Base-by-base conservation (phyloP, 208 protist species). In the Willaertia magna region DNA sequence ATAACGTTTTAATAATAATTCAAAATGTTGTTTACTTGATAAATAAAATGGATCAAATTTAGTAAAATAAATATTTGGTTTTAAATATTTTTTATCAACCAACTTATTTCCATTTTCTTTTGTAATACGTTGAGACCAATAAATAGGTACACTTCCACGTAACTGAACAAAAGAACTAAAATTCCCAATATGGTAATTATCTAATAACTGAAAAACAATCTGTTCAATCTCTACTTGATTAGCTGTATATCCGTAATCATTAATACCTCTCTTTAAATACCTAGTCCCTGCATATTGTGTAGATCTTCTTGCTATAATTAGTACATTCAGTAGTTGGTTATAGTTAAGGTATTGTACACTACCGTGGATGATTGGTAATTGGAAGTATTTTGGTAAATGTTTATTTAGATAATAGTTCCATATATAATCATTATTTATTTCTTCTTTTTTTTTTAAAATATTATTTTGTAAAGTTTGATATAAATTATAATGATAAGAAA, bases 401-500 rank as follows among this genome's bases (percentile, higher is more conserved):
- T 89, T 11, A 83, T 87, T 48, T 16, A 96, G 87, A 84, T 93
- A 95, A 48, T 92, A 90, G 86, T 96, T 96, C 93, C 94, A 96
- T 51, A 93, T 90, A 85, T 91, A 96, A 34, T 40, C 16, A 48
- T 26, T 39, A 0, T 39, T 55, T 30, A 26, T 18, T 44, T 75
- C 30, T 22, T 87, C 78, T 55, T 26, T 85, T 18, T 44, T 12
- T 2, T 14, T 14, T 1, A 44, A 22, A 42, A 85, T 75, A 88
- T 98, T 98, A 18, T 87, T 89, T 89, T 99, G 96, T 43, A 99
- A 89, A 16, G 95, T 95, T 87, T 96, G 92, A 1, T 95, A 96
- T 1, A 99, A 86, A 88, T 99, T 96, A 88, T 98, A 98, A 0
- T 93, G 97, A 91, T 97, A 95, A 43, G 92, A 94, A 88, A 96